Conservation (phyloP, 768 basidiomycete genomes). For the Vishniacozyma victoriae region DNA sequence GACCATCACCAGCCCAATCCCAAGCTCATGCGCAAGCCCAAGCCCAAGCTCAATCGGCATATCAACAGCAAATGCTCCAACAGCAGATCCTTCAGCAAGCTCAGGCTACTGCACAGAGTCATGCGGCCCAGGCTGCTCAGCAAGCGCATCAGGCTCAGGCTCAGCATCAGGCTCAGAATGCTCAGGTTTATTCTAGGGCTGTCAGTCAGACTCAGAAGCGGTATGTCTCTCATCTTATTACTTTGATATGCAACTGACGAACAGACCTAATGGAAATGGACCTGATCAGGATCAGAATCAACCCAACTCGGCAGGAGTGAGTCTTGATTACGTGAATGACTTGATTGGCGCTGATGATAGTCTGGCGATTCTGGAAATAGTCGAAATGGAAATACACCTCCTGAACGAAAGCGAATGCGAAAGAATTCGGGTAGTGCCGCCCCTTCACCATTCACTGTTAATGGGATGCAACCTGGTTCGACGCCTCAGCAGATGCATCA, state of each 20-base stretch:
- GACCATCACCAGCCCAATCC: neutral
- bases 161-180: slow-evolving; percentile 12
- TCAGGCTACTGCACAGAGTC: slow-evolving; percentile 5
- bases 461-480: neutral
- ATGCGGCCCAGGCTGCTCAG: slow-evolving; percentile 8
- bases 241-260: too few species aligned
- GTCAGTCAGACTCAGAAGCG: too few species aligned
- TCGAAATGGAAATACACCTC: slow-evolving; percentile 30
- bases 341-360: too few species aligned
- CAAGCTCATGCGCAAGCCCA: slow-evolving; percentile 4
- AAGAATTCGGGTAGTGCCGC: slow-evolving; percentile 37
- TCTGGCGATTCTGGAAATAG: too few species aligned
- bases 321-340: too few species aligned
- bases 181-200: slow-evolving; percentile 9
- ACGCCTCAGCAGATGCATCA: slow-evolving; percentile 20
- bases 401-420: slow-evolving; percentile 38
- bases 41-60: neutral
- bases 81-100: slow-evolving; percentile 3
- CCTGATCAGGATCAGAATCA: too few species aligned
- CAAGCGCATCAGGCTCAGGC: slow-evolving; percentile 17
- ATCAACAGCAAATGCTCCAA: slow-evolving; percentile 14
- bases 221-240: too few species aligned
- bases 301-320: too few species aligned
- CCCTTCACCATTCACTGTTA: slow-evolving; percentile 28
- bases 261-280: too few species aligned